Evolutionary conservation across 2,329 filamentous ascomycete species (phyloP).

Genomic region (Graphium sp.): DNA sequence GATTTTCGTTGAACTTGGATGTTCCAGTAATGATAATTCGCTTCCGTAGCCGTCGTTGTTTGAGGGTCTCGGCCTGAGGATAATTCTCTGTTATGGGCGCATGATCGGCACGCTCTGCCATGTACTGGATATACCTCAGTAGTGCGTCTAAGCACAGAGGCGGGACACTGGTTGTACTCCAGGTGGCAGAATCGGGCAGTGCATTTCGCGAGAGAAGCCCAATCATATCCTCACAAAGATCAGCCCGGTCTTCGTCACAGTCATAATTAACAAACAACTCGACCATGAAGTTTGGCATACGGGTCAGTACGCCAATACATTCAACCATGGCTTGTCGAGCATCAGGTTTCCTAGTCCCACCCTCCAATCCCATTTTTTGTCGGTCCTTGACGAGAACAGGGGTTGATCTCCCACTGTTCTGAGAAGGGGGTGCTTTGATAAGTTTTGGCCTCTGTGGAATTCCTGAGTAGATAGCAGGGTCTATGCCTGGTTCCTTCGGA

Average conservation of each 20-base stretch:
- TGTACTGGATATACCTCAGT: conserved; percentile 78
- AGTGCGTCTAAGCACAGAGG: conserved; percentile 87
- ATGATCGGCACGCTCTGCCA: conserved; percentile 72
- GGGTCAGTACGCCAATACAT: conserved; percentile 75
- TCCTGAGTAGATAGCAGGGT: conserved; percentile 79
- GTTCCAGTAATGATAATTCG: conserved; percentile 78
- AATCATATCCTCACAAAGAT: conserved; percentile 91
- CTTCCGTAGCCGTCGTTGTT: conserved; percentile 62
- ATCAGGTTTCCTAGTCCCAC: conserved; percentile 81
- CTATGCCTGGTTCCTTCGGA: conserved; percentile 75
- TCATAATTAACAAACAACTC: conserved; percentile 98
- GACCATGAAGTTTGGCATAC: conserved; percentile 87
- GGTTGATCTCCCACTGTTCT: conserved; percentile 69
- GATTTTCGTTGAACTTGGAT: conserved; percentile 86
- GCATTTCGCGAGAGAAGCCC: conserved; percentile 86
- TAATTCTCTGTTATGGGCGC: conserved; percentile 33
- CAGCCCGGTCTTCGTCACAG: conserved; percentile 78
- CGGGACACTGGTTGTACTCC: conserved; percentile 97
- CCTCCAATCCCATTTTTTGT: conserved; percentile 82
- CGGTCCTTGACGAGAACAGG: conserved; percentile 85
- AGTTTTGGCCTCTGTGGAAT: conserved; percentile 84
- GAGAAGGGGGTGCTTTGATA: conserved; percentile 60
- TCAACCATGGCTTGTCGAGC: conserved; percentile 97
- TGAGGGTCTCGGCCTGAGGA: conserved; percentile 46
- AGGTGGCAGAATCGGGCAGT: conserved; percentile 90